Evolutionary conservation across 371 early-diverging fungal genomes (phyloP).

Genomic region (Mycotypha africana): DNA sequence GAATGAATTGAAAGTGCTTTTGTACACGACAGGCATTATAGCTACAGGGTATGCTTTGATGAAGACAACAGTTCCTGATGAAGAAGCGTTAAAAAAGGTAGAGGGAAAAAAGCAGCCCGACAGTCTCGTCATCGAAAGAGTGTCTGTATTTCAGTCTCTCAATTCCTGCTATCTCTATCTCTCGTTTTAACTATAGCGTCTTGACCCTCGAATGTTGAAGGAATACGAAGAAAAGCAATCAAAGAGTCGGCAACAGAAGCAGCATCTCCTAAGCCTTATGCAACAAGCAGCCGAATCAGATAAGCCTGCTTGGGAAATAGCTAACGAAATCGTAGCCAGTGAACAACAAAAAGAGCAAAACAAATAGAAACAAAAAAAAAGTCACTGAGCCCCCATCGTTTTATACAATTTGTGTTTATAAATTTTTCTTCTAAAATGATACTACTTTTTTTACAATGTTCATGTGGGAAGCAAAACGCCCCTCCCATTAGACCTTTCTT

Average conservation of each 20-base stretch:
- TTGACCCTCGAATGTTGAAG: constrained; percentile 26
- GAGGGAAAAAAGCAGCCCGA: too few species aligned
- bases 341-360: constrained; percentile 10
- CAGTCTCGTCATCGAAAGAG: too few species aligned
- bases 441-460: not conserved
- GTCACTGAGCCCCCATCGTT: not conserved
- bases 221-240: constrained; percentile 25
- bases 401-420: not conserved
- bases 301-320: constrained; percentile 32
- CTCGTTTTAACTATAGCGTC: constrained; percentile 16
- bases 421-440: not conserved
- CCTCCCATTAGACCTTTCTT: constrained; percentile 24
- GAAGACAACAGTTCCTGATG: constrained; percentile 44
- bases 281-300: constrained; percentile 33
- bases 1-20: constrained; percentile 32
- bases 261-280: constrained; percentile 33
- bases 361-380: too few species aligned
- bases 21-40: constrained; percentile 36
- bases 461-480: too few species aligned
- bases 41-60: constrained; percentile 39
- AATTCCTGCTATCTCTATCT: too few species aligned
- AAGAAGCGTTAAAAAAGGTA: constrained; percentile 38
- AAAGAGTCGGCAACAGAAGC: constrained; percentile 17
- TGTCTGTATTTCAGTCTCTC: too few species aligned
- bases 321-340: too few species aligned